Evolutionary conservation across 345 rosid genomes (phyloP).

Genomic region (Arabis alpina): DNA sequence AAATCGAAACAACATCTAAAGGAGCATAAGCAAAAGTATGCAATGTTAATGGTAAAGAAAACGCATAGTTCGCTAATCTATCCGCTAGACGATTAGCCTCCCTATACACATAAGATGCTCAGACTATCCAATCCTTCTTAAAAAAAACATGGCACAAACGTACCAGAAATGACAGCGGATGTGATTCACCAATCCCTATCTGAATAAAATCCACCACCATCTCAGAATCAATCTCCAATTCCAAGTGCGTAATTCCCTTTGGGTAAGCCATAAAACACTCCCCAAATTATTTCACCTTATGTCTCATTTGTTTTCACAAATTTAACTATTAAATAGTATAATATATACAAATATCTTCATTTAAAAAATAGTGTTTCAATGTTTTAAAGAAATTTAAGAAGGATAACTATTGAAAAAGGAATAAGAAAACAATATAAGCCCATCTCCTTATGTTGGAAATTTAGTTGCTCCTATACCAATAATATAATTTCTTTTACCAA

Average conservation of each 20-base stretch:
- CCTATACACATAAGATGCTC: too few relatives aligned
- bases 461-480: slow-evolving; percentile 23
- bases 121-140: too few relatives aligned
- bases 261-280: too few relatives aligned
- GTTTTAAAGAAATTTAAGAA: not conserved
- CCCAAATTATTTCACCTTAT: not conserved
- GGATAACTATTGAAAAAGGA: not conserved
- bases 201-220: not conserved
- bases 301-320: not conserved
- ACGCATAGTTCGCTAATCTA: too few relatives aligned
- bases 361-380: not conserved
- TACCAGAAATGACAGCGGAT: not conserved
- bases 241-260: not conserved
- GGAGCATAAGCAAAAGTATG: too few relatives aligned
- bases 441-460: slow-evolving; percentile 36
- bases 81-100: too few relatives aligned
- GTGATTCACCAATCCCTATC: not conserved
- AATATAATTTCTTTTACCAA: not conserved
- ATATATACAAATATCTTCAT: too few relatives aligned
- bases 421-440: slow-evolving; percentile 17
- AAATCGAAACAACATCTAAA: too few relatives aligned
- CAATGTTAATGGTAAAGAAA: too few relatives aligned
- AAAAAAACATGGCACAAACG: not conserved
- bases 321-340: not conserved
- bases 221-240: not conserved